These are phyloP conservation scores for Colletotrichum brevisporum DNA, from an alignment of 2,329 filamentous ascomycete species.

Conservation along the genomic window DNA sequence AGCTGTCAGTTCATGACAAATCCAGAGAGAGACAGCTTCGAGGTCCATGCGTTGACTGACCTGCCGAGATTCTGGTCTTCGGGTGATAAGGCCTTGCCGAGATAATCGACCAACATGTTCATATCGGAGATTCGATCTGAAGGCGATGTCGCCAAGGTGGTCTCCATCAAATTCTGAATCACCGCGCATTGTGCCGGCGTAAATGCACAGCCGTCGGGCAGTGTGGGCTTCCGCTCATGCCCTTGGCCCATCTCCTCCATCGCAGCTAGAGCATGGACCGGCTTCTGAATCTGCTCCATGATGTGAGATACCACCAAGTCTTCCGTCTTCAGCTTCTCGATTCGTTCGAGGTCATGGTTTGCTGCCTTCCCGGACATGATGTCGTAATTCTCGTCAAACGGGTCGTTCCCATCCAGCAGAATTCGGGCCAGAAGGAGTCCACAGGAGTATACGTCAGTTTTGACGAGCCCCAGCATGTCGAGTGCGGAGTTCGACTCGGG, in stretches of 20 bases:
- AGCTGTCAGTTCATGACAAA: too few relatives aligned
- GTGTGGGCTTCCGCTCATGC: too few relatives aligned
- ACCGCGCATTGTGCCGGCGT: background rate
- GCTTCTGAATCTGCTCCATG: background rate
- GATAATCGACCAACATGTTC: too few relatives aligned
- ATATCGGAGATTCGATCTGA: too few relatives aligned
- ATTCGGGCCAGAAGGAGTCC: background rate
- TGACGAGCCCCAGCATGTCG: background rate
- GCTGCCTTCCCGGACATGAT: background rate
- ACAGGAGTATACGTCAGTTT: background rate
- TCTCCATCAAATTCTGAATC: too few relatives aligned
- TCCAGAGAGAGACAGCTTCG: too few relatives aligned
- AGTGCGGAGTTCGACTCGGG: background rate
- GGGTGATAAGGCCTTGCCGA: too few relatives aligned
- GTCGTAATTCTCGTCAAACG: background rate
- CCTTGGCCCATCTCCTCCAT: background rate
- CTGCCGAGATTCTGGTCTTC: too few relatives aligned
- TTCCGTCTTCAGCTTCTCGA: background rate
- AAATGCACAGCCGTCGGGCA: background rate
- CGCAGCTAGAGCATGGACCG: background rate
- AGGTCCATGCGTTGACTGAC: too few relatives aligned
- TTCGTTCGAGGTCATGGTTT: background rate
- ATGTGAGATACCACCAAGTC: background rate
- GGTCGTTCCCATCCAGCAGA: background rate
- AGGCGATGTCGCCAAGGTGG: too few relatives aligned